Base-by-base conservation (phyloP, 2,329 filamentous ascomycete species). In the Lasiodiplodia gonubiensis region DNA sequence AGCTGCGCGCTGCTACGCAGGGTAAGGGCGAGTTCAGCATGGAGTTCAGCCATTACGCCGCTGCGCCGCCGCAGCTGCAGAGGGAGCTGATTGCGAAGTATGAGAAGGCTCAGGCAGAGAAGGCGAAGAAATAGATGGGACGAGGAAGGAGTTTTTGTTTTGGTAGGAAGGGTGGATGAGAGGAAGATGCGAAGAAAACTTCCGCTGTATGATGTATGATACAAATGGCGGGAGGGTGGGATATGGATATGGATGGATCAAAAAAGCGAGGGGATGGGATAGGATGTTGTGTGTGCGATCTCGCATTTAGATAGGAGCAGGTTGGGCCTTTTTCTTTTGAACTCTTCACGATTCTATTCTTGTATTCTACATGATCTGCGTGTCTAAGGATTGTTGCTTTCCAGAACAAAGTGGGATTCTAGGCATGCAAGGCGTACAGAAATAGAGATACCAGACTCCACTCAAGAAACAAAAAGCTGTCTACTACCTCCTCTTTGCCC, bases 21-120 rank as follows among this genome's bases (percentile, higher is more conserved):
- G 95, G 95, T 70, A 99, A 99, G 86, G 95, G 95, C 75, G 95
- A 99, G 83, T 99, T 97, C 78, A 91, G 88, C 75, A 98, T 99
- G 95, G 95, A 99, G 82, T 99, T 99, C 76, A 95, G 92, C 80
- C 95, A 98, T 83, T 99, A 99, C 76, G 89, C 92, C 64, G 86
- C 93, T 63, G 93, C 95, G 68, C 91, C 94, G 59, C 88, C 89
- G 74, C 94, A 98, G 77, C 79, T 98, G 79, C 95, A 99, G 90
- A 91, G 87, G 80, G 89, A 92, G 77, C 80, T 92, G 60, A 82
- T 92, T 51, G 84, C 86, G 27, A 90, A 90, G 79, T 85, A 90
- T 74, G 83, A 89, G 75, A 91, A 91, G 82, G 85, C 85, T 70
- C 84, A 88, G 79, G 86, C 85, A 53, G 89, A 88, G 70, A 86